Evolutionary conservation across 345 rosid genomes (phyloP).

Genomic region (Passiflora organensis): DNA sequence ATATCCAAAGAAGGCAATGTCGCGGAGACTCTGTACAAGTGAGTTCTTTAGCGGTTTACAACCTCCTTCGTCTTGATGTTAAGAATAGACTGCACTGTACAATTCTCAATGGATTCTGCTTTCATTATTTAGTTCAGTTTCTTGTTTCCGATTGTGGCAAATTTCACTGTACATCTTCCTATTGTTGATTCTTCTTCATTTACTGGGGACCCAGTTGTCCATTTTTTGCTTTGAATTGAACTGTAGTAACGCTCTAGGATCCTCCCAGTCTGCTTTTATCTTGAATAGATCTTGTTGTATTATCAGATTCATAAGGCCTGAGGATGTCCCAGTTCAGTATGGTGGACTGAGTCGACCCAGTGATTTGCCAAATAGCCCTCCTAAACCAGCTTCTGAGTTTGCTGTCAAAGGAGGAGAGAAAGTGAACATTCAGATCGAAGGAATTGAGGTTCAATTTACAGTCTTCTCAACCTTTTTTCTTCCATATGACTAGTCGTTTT

Average conservation of each 20-base stretch:
- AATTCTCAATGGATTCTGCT: too few relatives aligned
- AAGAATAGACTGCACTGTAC: too few relatives aligned
- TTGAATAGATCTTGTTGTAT: not conserved
- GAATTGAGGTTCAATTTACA: slow-evolving; percentile 60
- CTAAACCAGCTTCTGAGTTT: slow-evolving; percentile 90
- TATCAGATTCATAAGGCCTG: slow-evolving; percentile 76
- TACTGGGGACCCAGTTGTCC: not conserved
- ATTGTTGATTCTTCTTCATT: too few relatives aligned
- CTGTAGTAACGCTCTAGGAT: too few relatives aligned
- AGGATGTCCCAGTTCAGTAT: slow-evolving; percentile 84
- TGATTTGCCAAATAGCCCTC: slow-evolving; percentile 57
- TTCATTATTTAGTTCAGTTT: too few relatives aligned
- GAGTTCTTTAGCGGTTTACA: not conserved
- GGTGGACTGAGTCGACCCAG: slow-evolving; percentile 78
- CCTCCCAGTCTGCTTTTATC: not conserved
- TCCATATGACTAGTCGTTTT: too few relatives aligned
- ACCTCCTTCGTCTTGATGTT: too few relatives aligned
- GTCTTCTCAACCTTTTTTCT: not conserved
- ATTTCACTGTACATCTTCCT: not conserved
- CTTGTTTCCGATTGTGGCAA: too few relatives aligned
- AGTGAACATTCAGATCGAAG: slow-evolving; percentile 96
- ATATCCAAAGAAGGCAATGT: slow-evolving; percentile 85
- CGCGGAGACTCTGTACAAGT: slow-evolving; percentile 97
- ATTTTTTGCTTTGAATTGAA: not conserved
- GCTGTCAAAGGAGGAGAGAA: slow-evolving; percentile 88